phyloP scores from a whole-genome alignment of 306 rosid genomes.

The Biancaea sappan region DNA sequence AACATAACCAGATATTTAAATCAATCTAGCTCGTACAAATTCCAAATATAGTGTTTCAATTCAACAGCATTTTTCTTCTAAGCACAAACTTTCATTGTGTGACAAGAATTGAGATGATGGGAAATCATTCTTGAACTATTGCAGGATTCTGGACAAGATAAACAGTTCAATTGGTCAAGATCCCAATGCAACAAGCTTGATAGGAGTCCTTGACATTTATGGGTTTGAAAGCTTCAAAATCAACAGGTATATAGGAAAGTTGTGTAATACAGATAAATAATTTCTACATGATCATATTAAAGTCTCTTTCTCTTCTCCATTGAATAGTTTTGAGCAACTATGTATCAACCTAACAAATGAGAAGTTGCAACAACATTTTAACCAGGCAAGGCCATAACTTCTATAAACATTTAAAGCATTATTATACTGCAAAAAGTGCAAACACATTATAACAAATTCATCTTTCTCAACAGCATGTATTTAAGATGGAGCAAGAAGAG shows the following conservation, averaged over 20 bases:
- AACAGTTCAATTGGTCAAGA: conserved; percentile 91
- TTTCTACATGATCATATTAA: conserved; percentile 8
- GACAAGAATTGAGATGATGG: conserved; percentile 23
- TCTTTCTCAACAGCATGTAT: conserved; percentile 71
- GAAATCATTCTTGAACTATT: conserved; percentile 37
- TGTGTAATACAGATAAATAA: conserved; percentile 2
- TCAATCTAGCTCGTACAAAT: conserved; percentile 13
- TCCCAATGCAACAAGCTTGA: conserved; percentile 66
- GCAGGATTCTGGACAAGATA: conserved; percentile 87
- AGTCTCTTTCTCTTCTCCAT: conserved; percentile 24
- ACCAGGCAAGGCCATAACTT: conserved; percentile 64
- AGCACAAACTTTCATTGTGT: neutral
- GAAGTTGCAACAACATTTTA: conserved; percentile 91
- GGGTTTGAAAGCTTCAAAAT: conserved; percentile 94
- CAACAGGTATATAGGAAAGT: conserved; percentile 56
- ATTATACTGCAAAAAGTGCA: neutral
- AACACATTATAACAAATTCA: conserved; percentile 28
- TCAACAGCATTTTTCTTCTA: conserved; percentile 4
- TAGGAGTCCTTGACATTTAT: conserved; percentile 91
- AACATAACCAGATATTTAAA: neutral
- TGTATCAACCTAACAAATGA: conserved; percentile 91
- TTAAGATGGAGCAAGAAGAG: conserved; percentile 98
- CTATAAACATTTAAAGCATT: conserved; percentile 20
- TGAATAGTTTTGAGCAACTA: conserved; percentile 81
- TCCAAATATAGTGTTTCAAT: neutral